A percentile compares a stretch with the other conserved stretches of the same genome.
Evolutionary conservation across 2,329 filamentous ascomycete genomes (phyloP).

Genomic region (Fusarium irregulare): DNA sequence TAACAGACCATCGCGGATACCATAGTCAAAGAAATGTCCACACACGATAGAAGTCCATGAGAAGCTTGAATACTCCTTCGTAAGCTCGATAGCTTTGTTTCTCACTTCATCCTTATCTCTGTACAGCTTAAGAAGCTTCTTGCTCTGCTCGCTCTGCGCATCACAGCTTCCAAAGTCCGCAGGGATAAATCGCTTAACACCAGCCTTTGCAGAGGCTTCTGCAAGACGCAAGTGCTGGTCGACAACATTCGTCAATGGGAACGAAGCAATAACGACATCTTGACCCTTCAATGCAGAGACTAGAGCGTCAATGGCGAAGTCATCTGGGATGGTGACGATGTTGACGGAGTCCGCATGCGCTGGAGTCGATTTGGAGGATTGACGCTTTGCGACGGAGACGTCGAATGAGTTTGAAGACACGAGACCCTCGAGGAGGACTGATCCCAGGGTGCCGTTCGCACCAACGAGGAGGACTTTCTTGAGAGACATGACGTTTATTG

Average conservation of each 20-base stretch:
- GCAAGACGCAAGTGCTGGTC: conserved; percentile 60
- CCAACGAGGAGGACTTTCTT: conserved; percentile 52
- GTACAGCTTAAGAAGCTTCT: conserved; percentile 50
- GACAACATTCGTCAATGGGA: conserved; percentile 58
- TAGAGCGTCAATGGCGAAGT: conserved; percentile 53
- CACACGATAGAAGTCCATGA: conserved; percentile 62
- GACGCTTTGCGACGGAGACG: conserved; percentile 66
- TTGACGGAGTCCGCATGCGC: conserved; percentile 36
- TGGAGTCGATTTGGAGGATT: conserved; percentile 47
- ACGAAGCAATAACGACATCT: conserved; percentile 64
- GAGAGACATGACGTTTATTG: conserved; percentile 38
- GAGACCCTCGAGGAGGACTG: conserved; percentile 53
- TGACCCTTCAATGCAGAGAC: conserved; percentile 62
- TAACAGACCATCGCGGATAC: conserved; percentile 50
- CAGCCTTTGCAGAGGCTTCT: conserved; percentile 68
- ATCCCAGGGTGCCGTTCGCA: conserved; percentile 55
- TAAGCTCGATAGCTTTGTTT: conserved; percentile 47
- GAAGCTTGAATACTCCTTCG: conserved; percentile 54
- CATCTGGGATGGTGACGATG: conserved; percentile 46
- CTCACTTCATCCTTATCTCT: conserved; percentile 51
- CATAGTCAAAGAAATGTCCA: conserved; percentile 64
- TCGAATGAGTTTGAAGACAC: conserved; percentile 56
- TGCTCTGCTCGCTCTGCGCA: conserved; percentile 51
- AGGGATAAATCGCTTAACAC: conserved; percentile 71
- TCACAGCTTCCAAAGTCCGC: conserved; percentile 65